Percentiles rank a stretch among this genome's conserved stretches.
phyloP scores from a whole-genome alignment of 306 rosid genomes.

The Pterocarpus macrocarpus region DNA sequence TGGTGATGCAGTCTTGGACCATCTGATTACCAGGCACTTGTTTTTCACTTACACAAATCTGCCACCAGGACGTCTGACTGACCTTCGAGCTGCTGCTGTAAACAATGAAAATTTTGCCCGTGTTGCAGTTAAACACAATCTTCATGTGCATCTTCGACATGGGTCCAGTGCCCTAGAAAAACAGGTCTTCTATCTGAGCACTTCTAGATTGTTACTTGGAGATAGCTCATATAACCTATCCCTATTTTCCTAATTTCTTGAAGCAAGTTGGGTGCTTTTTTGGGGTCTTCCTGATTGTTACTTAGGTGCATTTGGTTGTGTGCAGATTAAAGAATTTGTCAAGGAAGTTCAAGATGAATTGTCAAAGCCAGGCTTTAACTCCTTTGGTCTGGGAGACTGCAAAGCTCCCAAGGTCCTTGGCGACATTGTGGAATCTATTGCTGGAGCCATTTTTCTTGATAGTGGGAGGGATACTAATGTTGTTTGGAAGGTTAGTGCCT shows the following conservation, averaged over 20 bases:
- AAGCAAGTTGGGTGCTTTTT: conserved; percentile 35
- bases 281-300: conserved; percentile 36
- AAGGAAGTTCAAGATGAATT: conserved; percentile 89
- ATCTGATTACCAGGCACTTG: conserved; percentile 93
- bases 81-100: conserved; percentile 99
- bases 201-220: conserved; percentile 26
- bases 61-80: conserved; percentile 97
- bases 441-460: conserved; percentile 96
- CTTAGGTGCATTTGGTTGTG: conserved; percentile 43
- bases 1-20: conserved; percentile 97
- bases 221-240: conserved; percentile 29
- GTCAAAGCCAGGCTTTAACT: conserved; percentile 90
- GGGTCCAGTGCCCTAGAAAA: conserved; percentile 96
- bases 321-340: conserved; percentile 93
- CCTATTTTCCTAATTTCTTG: conserved; percentile 4
- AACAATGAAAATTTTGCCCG: conserved; percentile 99
- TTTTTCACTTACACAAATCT: conserved; percentile 93
- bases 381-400: conserved; percentile 98
- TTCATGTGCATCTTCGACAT: conserved; percentile 92
- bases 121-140: conserved; percentile 89
- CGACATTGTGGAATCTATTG: conserved; percentile 96
- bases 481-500: conserved; percentile 81
- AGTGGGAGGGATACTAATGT: conserved; percentile 73
- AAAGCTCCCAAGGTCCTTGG: conserved; percentile 99
- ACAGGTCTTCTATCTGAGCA: conserved; percentile 64